Evolutionary conservation across 306 rosid genomes (phyloP).

Genomic region (Casuarina equisetifolia): DNA sequence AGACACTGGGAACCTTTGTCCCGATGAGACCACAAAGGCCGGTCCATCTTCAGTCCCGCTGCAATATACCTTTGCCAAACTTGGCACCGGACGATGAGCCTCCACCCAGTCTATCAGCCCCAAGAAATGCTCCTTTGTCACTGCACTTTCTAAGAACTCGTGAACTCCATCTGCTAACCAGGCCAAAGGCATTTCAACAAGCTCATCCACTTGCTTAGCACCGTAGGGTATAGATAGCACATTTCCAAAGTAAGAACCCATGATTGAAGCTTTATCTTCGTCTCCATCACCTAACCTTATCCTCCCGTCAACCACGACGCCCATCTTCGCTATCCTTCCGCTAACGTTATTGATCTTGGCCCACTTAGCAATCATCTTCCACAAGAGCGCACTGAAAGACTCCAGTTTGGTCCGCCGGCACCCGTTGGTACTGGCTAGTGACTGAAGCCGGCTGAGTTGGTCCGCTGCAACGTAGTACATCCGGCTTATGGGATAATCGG

Average conservation of each 20-base stretch:
- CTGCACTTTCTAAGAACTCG: conserved; percentile 29
- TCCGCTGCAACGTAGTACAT: conserved; percentile 36
- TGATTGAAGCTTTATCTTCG: no score
- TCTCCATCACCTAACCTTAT: neutral
- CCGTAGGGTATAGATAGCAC: conserved; percentile 67
- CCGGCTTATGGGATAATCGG: conserved; percentile 43
- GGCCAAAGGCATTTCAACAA: conserved; percentile 39
- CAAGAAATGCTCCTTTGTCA: neutral
- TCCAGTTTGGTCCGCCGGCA: conserved; percentile 32
- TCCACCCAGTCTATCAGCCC: no score
- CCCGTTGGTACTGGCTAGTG: conserved; percentile 24
- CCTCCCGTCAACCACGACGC: conserved; percentile 76
- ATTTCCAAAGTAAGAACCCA: conserved; percentile 36
- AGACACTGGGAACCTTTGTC: no score
- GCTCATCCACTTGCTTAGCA: conserved; percentile 26
- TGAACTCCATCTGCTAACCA: conserved; percentile 50
- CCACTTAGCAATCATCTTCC: no score
- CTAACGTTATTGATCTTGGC: neutral
- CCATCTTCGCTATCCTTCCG: conserved; percentile 46
- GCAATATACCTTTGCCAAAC: no score
- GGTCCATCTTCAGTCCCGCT: no score
- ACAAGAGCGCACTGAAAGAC: no score
- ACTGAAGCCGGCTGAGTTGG: conserved; percentile 33
- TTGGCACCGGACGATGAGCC: no score
- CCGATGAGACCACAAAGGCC: no score